Percentiles rank a stretch among this genome's conserved stretches.
Conservation (phyloP, 1,284 basidiomycete species). For the Ustilago bromivora region DNA sequence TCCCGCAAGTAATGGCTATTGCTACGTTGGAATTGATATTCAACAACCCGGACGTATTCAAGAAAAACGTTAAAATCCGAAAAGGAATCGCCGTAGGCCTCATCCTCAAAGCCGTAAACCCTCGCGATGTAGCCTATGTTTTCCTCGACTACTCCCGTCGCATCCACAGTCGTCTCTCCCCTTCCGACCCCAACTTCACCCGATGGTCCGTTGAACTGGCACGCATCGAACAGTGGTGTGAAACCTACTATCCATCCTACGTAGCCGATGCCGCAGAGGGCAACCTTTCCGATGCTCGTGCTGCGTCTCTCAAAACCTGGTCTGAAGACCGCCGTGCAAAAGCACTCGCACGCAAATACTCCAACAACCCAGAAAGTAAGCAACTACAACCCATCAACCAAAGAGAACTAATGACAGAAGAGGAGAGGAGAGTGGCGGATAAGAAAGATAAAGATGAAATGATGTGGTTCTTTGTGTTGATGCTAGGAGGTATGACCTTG, state of each 20-base stretch:
- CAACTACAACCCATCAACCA: slow-evolving; percentile 11
- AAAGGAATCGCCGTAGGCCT: slow-evolving; percentile 90
- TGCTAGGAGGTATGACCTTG: slow-evolving; percentile 45
- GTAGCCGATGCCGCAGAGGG: slow-evolving; percentile 36
- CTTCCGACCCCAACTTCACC: slow-evolving; percentile 85
- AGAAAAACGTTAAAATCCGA: slow-evolving; percentile 93
- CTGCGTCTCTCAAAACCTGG: slow-evolving; percentile 50
- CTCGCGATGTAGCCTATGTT: slow-evolving; percentile 88
- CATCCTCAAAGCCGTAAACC: slow-evolving; percentile 90
- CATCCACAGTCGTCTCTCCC: slow-evolving; percentile 84
- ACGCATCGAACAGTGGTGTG: slow-evolving; percentile 66
- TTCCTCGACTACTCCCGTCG: slow-evolving; percentile 84
- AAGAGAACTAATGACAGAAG: slow-evolving; percentile 43
- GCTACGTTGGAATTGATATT: slow-evolving; percentile 92
- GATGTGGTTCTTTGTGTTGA: slow-evolving; percentile 53
- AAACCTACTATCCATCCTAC: slow-evolving; percentile 65
- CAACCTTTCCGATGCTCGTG: slow-evolving; percentile 46
- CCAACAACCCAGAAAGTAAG: not conserved
- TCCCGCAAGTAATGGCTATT: slow-evolving; percentile 95
- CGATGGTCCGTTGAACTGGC: slow-evolving; percentile 64
- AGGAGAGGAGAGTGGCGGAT: slow-evolving; percentile 33
- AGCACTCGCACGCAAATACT: slow-evolving; percentile 29
- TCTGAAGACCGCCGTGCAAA: slow-evolving; percentile 26
- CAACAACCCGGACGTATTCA: slow-evolving; percentile 91
- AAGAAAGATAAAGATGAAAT: slow-evolving; percentile 50